phyloP scores from a whole-genome alignment of 2,329 filamentous ascomycete species.

The Cercospora citrullina region DNA sequence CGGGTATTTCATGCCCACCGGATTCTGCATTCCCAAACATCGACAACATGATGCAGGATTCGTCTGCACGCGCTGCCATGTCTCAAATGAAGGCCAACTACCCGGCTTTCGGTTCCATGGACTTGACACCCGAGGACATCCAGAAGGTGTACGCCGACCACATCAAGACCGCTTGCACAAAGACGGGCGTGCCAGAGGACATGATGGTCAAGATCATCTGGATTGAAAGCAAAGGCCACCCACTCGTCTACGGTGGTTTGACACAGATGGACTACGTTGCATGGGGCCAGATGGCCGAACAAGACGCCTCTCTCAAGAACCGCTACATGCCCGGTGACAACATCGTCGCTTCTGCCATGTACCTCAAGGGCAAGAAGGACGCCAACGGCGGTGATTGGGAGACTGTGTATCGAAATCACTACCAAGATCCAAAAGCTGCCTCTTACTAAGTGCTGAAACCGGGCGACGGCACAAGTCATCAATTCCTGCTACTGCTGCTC shows the following conservation, averaged over 20 bases:
- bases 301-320: conserved; percentile 12
- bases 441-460: not conserved
- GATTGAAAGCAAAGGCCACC: conserved; percentile 23
- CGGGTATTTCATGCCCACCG: conserved; percentile 12
- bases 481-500: conserved; percentile 1
- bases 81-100: conserved; percentile 19
- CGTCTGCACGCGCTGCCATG: conserved; percentile 18
- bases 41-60: conserved; percentile 17
- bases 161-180: conserved; percentile 14
- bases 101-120: conserved; percentile 21
- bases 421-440: conserved; percentile 16
- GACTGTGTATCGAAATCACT: conserved; percentile 10
- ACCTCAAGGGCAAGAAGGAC: conserved; percentile 9
- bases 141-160: conserved; percentile 18
- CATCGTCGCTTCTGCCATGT: conserved; percentile 17
- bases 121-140: conserved; percentile 22
- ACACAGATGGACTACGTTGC: conserved; percentile 17
- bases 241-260: conserved; percentile 16
- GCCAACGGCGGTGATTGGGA: conserved; percentile 13
- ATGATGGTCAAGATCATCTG: conserved; percentile 23
- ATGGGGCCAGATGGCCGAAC: conserved; percentile 17
- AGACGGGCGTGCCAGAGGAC: conserved; percentile 18
- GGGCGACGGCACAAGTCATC: not conserved
- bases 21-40: conserved; percentile 14
- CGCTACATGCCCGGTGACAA: conserved; percentile 19